Conservation (phyloP, 805 yeast species). For the Metschnikowia peoriensis region DNA sequence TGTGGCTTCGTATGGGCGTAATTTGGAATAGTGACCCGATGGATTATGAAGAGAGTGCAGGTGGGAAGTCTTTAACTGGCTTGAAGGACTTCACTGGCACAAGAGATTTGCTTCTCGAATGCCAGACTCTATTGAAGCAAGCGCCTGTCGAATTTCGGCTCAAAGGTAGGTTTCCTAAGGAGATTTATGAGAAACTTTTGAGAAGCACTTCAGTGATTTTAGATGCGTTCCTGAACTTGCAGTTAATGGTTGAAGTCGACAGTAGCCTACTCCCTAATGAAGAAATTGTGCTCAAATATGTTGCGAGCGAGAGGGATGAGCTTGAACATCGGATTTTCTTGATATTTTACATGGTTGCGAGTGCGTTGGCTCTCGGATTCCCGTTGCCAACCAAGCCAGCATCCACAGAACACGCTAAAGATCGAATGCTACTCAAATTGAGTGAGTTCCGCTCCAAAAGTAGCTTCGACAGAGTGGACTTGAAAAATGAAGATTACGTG, state of each 20-base stretch:
- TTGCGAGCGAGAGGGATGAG: constrained; percentile 60
- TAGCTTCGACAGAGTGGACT: constrained; percentile 22
- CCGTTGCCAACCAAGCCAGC: constrained; percentile 80
- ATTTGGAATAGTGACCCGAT: constrained; percentile 78
- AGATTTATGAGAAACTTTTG: constrained; percentile 50
- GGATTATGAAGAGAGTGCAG: constrained; percentile 31
- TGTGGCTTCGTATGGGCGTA: constrained; percentile 80
- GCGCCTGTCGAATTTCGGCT: constrained; percentile 75
- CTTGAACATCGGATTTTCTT: constrained; percentile 70
- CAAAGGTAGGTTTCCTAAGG: constrained; percentile 67
- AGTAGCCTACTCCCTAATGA: constrained; percentile 54
- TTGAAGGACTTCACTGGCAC: constrained; percentile 46
- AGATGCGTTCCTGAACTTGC: constrained; percentile 74
- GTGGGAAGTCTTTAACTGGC: constrained; percentile 33
- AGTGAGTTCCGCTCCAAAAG: constrained; percentile 49
- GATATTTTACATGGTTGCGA: constrained; percentile 74
- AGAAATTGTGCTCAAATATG: constrained; percentile 51
- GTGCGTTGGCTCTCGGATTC: constrained; percentile 70
- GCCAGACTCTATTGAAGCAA: constrained; percentile 59
- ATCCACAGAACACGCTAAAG: constrained; percentile 71
- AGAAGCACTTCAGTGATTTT: constrained; percentile 60
- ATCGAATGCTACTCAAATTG: constrained; percentile 62
- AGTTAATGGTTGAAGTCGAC: constrained; percentile 64
- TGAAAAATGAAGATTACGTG: constrained; percentile 72
- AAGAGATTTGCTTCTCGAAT: constrained; percentile 55